Percentiles rank a stretch among this genome's conserved stretches.
Conservation (phyloP, 2,329 filamentous ascomycete species). For the Penicillium freii region DNA sequence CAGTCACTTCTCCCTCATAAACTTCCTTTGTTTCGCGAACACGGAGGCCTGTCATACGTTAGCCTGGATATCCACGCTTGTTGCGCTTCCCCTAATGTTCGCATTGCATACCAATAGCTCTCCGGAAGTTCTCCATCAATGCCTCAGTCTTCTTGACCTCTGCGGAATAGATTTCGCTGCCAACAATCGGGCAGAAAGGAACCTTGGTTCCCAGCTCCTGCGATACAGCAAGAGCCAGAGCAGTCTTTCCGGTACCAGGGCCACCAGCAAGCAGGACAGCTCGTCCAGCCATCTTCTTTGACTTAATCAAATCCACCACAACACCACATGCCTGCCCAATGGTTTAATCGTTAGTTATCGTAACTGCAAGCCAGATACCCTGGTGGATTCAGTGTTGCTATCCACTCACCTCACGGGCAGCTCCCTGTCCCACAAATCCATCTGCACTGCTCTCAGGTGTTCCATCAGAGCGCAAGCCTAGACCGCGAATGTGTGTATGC, state of each 20-base stretch:
- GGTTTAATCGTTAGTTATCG: conserved; percentile 12
- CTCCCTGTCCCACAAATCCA: conserved; percentile 86
- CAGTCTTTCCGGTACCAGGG: conserved; percentile 95
- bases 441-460: conserved; percentile 73
- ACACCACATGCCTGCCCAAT: conserved; percentile 77
- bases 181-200: conserved; percentile 96
- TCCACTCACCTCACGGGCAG: conserved; percentile 77
- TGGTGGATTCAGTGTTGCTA: conserved; percentile 3
- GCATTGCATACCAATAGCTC: conserved; percentile 71
- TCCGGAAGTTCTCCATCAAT: conserved; percentile 97
- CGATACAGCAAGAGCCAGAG: conserved; percentile 88
- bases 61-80: conserved; percentile 7
- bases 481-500: conserved; percentile 95
- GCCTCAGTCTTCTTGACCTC: conserved; percentile 99
- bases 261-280: conserved; percentile 92
- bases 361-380: background rate
- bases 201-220: conserved; percentile 98
- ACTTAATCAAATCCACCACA: conserved; percentile 90
- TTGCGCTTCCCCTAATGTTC: background rate
- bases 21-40: conserved; percentile 99
- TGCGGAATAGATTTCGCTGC: conserved; percentile 94
- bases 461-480: conserved; percentile 83
- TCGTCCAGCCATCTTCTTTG: conserved; percentile 96
- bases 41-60: conserved; percentile 60
- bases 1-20: conserved; percentile 97